A percentile compares a stretch with the other conserved stretches of the same genome.
phyloP scores from a whole-genome alignment of 305 asterid species.

The Solanum hybrid region DNA sequence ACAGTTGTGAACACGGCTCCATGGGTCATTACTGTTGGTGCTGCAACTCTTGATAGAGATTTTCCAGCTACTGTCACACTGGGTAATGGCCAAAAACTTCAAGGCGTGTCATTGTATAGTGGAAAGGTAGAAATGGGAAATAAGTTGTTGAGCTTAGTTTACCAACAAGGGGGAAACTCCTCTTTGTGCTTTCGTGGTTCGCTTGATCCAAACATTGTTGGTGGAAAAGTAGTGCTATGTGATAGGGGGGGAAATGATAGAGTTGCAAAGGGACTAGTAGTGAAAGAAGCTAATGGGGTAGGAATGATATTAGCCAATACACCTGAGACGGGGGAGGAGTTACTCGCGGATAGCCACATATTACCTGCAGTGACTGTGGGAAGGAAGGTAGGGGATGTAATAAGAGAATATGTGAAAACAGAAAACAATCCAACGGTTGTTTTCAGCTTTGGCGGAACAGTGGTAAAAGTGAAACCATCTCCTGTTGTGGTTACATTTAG shows the following conservation, averaged over 20 bases:
- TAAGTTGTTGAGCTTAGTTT: slow-evolving; percentile 26
- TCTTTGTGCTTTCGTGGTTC: slow-evolving; percentile 42
- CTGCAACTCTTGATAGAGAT: slow-evolving; percentile 10
- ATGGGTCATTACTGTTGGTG: slow-evolving; percentile 12
- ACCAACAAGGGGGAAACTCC: slow-evolving; percentile 20
- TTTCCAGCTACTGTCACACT: slow-evolving; percentile 8
- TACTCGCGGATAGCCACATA: slow-evolving; percentile 53
- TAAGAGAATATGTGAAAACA: slow-evolving; percentile 31
- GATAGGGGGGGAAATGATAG: slow-evolving; percentile 43
- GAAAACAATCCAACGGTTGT: slow-evolving; percentile 30
- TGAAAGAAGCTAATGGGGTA: slow-evolving; percentile 45
- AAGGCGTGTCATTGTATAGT: slow-evolving; percentile 36
- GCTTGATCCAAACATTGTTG: slow-evolving; percentile 33
- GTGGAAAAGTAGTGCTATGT: slow-evolving; percentile 48
- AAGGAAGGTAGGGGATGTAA: slow-evolving; percentile 31
- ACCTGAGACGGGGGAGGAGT: slow-evolving; percentile 49
- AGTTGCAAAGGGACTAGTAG: slow-evolving; percentile 40
- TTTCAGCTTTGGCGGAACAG: slow-evolving; percentile 50
- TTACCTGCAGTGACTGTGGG: slow-evolving; percentile 50
- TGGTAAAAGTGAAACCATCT: slow-evolving; percentile 66
- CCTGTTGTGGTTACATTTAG: slow-evolving; percentile 77
- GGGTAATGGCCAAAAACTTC: slow-evolving; percentile 3
- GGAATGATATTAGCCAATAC: slow-evolving; percentile 67
- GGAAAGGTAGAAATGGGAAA: slow-evolving; percentile 38
- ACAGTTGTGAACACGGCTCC: slow-evolving; percentile 7